Conservation (phyloP, 2,329 filamentous ascomycete genomes). For the Pseudogymnoascus sp. region DNA sequence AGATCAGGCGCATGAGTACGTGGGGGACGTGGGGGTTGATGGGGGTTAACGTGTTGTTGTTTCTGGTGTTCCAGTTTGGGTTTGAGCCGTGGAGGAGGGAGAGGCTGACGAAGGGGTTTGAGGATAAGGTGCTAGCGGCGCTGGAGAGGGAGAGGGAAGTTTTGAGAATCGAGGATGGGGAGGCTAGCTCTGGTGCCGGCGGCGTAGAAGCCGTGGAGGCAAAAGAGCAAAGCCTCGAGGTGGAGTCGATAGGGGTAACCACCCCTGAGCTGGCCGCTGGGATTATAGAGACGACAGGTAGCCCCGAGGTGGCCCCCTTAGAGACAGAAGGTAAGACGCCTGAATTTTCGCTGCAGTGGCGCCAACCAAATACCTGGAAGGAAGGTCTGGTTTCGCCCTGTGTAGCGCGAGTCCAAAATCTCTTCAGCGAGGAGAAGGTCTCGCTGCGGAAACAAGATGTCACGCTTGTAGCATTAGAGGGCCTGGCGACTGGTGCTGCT, state of each 20-base stretch:
- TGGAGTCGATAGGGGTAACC: neutral
- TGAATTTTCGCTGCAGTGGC: conserved; percentile 17
- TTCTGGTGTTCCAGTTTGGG: conserved; percentile 77
- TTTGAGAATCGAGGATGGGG: conserved; percentile 14
- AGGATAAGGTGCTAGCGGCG: conserved; percentile 64
- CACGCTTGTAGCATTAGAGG: conserved; percentile 61
- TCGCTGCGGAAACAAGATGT: conserved; percentile 60
- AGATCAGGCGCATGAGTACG: conserved; percentile 83
- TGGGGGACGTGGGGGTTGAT: conserved; percentile 99
- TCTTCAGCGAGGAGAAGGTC: conserved; percentile 59
- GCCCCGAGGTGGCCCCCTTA: neutral
- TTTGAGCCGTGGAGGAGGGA: conserved; percentile 87
- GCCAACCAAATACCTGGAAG: conserved; percentile 13
- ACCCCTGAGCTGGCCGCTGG: conserved; percentile 17
- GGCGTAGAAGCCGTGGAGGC: neutral
- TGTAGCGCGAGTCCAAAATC: conserved; percentile 44
- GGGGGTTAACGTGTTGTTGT: conserved; percentile 88
- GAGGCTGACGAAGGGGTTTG: conserved; percentile 74
- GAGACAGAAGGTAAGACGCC: conserved; percentile 19
- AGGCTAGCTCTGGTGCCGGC: conserved; percentile 16
- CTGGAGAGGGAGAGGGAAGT: conserved; percentile 48
- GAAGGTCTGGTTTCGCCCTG: conserved; percentile 32
- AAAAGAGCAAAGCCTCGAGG: neutral
- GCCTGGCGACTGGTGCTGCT: conserved; percentile 57
- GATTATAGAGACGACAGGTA: conserved; percentile 15